Conservation (phyloP, 257 asterid genomes). For the Eucommia ulmoides region DNA sequence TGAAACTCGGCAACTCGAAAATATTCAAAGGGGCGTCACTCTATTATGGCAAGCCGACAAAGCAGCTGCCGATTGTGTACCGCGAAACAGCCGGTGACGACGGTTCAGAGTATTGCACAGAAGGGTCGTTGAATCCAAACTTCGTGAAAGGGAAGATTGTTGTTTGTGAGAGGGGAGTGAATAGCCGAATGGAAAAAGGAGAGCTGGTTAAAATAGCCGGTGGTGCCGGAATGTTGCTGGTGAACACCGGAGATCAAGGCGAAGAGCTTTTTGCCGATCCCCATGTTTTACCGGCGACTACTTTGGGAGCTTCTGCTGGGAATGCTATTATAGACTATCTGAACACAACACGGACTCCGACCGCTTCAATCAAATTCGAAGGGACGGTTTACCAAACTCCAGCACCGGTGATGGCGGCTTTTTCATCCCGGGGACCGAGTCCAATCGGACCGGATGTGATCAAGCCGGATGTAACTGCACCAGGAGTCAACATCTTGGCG, state of each 20-base stretch:
- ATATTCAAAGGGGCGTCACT: slow-evolving; percentile 22
- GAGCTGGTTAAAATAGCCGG: slow-evolving; percentile 32
- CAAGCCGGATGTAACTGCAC: slow-evolving; percentile 44
- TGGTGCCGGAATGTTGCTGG: slow-evolving; percentile 37
- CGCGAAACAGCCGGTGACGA: slow-evolving; percentile 8
- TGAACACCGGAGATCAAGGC: slow-evolving; percentile 29
- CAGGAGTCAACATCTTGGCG: slow-evolving; percentile 43
- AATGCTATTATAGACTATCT: slow-evolving; percentile 20
- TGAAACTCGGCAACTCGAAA: slow-evolving; percentile 20
- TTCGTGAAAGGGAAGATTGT: slow-evolving; percentile 29
- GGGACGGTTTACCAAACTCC: slow-evolving; percentile 39
- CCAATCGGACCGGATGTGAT: slow-evolving; percentile 28
- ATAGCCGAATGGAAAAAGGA: slow-evolving; percentile 36
- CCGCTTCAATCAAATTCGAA: slow-evolving; percentile 30
- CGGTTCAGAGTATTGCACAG: slow-evolving; percentile 20
- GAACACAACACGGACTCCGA: slow-evolving; percentile 14
- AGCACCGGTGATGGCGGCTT: slow-evolving; percentile 42
- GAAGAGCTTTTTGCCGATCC: slow-evolving; percentile 41
- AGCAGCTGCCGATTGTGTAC: slow-evolving; percentile 16
- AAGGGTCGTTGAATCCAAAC: slow-evolving; percentile 28
- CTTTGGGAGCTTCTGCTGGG: slow-evolving; percentile 27
- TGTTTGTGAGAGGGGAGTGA: slow-evolving; percentile 30
- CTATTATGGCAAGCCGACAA: slow-evolving; percentile 20
- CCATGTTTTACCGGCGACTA: slow-evolving; percentile 33
- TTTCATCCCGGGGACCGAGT: slow-evolving; percentile 38